A percentile compares a stretch with the other conserved stretches of the same genome.
These are phyloP conservation scores for Microbotryomycetes sp. DNA, from an alignment of 1,284 basidiomycete species.

Conservation along the genomic window DNA sequence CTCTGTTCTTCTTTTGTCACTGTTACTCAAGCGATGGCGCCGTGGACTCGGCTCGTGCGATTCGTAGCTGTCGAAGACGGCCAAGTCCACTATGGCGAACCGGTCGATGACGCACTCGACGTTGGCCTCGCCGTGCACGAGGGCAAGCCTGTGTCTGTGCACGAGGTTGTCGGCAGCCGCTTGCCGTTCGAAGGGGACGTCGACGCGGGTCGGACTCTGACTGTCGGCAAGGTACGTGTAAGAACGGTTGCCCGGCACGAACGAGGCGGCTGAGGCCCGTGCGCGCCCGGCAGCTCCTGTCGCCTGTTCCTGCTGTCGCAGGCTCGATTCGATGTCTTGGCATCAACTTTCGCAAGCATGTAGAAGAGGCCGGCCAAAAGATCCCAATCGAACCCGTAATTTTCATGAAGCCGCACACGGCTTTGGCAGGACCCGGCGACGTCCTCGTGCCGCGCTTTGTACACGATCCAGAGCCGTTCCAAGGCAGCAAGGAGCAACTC, in stretches of 20 bases:
- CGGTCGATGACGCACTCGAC: conserved; percentile 40
- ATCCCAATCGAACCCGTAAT: conserved; percentile 33
- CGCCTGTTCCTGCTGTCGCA: conserved; percentile 9
- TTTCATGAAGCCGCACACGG: conserved; percentile 34
- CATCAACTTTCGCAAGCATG: conserved; percentile 37
- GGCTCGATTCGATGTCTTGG: conserved; percentile 28
- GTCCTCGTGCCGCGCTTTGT: conserved; percentile 11
- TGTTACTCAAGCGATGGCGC: conserved; percentile 1
- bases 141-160: conserved; percentile 14
- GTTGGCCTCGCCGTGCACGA: conserved; percentile 41
- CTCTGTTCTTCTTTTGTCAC: not conserved
- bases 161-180: not conserved
- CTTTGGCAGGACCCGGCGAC: conserved; percentile 29
- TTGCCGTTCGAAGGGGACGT: conserved; percentile 17
- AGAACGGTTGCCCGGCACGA: not conserved
- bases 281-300: conserved; percentile 5
- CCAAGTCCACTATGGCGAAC: conserved; percentile 36
- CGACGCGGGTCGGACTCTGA: conserved; percentile 1
- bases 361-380: conserved; percentile 32
- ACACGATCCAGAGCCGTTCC: not conserved
- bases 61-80: conserved; percentile 31
- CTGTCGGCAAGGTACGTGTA: not conserved
- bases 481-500: conserved; percentile 18
- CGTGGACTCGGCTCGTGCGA: conserved; percentile 35
- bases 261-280: not conserved